phyloP scores from a whole-genome alignment of 495 filamentous ascomycete species.

The Aspergillus biplanus region DNA sequence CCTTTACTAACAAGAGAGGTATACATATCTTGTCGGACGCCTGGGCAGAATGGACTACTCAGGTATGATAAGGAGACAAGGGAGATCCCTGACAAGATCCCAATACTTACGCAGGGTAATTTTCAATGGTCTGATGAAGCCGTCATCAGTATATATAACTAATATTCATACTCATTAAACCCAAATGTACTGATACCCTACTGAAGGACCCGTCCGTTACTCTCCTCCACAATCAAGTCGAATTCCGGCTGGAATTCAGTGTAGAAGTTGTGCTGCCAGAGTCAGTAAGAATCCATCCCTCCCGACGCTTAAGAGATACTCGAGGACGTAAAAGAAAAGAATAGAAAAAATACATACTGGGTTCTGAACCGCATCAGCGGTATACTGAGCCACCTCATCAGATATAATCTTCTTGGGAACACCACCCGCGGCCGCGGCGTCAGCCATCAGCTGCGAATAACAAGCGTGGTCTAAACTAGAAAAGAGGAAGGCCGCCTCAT shows the following conservation, averaged over 20 bases:
- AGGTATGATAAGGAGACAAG: no score
- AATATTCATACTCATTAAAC: no score
- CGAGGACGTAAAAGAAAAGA: background rate
- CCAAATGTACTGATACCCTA: constrained; percentile 13
- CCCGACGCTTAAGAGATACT: background rate
- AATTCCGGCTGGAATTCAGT: constrained; percentile 52
- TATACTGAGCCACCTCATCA: constrained; percentile 42
- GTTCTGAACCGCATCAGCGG: constrained; percentile 45
- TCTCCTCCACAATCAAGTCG: constrained; percentile 50
- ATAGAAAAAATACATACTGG: constrained; percentile 31
- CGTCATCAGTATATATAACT: no score
- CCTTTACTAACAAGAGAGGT: no score
- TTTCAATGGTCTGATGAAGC: no score
- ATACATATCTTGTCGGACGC: no score
- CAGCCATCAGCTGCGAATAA: constrained; percentile 67
- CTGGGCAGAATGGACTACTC: no score
- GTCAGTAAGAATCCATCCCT: constrained; percentile 15
- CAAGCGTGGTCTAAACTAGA: constrained; percentile 67
- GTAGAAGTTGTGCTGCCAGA: constrained; percentile 47
- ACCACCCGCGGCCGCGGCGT: constrained; percentile 62
- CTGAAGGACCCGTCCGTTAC: constrained; percentile 43
- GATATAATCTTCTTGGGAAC: constrained; percentile 58
- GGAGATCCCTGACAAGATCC: no score
- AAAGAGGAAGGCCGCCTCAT: constrained; percentile 71
- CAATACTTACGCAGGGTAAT: no score